Base-by-base conservation (phyloP, 345 rosid genomes). In the sweet orange (Citrus sinensis) region DNA sequence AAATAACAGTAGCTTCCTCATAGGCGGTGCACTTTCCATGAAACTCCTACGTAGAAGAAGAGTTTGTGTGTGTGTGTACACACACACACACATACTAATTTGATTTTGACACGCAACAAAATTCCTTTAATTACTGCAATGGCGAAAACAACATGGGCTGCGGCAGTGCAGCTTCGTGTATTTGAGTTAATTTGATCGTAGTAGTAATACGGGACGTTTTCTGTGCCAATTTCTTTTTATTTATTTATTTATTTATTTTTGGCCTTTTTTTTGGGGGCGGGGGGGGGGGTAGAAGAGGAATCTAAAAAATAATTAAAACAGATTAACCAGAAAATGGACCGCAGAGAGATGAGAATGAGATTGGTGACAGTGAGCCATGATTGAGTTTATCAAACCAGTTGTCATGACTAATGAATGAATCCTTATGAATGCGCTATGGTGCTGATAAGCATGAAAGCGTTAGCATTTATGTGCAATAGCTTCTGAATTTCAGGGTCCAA, bases 311-410 rank as follows among this genome's bases (percentile, higher is more conserved):
- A 65, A 64, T 51, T 65, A 54, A 39, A 73, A 74, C 58, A 39
- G 32, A 55, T 17, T 51, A 20, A 20, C 14, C 49, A 42, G 49
- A 75, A 65, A 22, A 2, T 65, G 71, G 71, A 51, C 78, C 71
- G 34, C 64, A 24, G 58, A 74, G 59, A 62, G 78, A 4, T 32
- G 34, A 30, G 32, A 30, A 49, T 19, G 78, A 64, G 51, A 46
- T 29, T 42, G 49, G 63, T 49, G 5, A 54, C 49, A 49, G 2
- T 49, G 46, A 11, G 71, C 60, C 46, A 76, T 51, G 63, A 54
- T 65, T 65, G 78, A 65, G 63, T 51, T 51, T 76, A 49, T 76
- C 71, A 65, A 32, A 67, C 62, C 64, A 65, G 64, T 75, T 65
- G 71, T 75, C 62, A 39, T 32, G 74, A 71, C 16, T 35, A 25